These are phyloP conservation scores for Climacium dendroides DNA, from an alignment of 225 moss, liverwort and hornwort genomes.

Conservation along the genomic window DNA sequence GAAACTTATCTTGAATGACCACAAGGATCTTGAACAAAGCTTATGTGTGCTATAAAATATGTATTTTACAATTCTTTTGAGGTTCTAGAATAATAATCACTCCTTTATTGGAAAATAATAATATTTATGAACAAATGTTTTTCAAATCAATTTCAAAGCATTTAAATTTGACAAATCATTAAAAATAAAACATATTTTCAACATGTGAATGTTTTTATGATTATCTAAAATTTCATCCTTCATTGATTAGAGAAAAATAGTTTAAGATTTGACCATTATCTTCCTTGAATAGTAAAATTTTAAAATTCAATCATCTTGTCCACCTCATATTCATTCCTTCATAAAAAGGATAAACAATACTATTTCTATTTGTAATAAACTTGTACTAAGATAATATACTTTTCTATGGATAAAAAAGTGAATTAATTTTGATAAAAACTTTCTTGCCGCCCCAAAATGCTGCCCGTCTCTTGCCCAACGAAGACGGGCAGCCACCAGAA, in stretches of 20 bases:
- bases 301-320: neutral
- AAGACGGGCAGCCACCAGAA: neutral
- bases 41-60: neutral
- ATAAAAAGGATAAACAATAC: neutral
- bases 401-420: neutral
- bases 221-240: neutral
- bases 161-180: neutral
- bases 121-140: neutral
- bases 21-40: neutral
- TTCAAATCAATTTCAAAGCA: neutral
- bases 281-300: neutral
- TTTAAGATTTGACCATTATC: neutral
- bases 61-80: neutral
- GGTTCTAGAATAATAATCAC: neutral
- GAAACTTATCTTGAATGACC: fast-evolving
- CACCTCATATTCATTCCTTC: neutral
- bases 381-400: neutral
- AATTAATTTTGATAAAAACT: neutral
- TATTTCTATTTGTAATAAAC: neutral
- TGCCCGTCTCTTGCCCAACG: neutral
- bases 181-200: neutral
- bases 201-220: neutral
- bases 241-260: neutral
- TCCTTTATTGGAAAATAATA: neutral
- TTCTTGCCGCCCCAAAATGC: neutral